Evolutionary conservation across 192 early-diverging fungal species (phyloP).

Genomic region (Linnemannia exigua): DNA sequence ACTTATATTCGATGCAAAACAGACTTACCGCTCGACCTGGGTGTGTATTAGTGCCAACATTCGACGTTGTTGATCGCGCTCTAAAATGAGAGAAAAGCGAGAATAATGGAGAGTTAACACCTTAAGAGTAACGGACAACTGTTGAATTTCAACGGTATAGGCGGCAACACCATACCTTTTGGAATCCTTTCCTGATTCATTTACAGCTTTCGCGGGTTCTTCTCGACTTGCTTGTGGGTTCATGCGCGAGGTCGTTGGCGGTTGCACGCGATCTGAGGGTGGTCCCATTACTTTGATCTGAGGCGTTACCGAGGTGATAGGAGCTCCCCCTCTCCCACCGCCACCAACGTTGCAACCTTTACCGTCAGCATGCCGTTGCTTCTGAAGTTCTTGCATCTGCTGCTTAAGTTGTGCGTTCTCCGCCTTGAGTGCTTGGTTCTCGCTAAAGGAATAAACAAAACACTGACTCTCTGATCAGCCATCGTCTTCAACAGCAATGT

Average conservation of each 20-base stretch:
- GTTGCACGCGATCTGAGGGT: not conserved
- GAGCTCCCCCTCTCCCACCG: not conserved
- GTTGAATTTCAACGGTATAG: no score
- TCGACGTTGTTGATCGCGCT: conserved; percentile 19
- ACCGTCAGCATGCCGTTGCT: not conserved
- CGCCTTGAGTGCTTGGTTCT: conserved; percentile 16
- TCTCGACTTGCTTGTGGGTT: not conserved
- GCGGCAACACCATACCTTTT: not conserved
- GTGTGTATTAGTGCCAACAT: not conserved
- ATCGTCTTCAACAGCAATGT: no score
- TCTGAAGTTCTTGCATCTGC: conserved; percentile 18
- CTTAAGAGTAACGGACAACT: not conserved
- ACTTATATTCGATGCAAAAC: not conserved
- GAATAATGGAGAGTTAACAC: no score
- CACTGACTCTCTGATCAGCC: not conserved
- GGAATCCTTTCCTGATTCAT: not conserved
- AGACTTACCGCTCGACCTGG: conserved; percentile 12
- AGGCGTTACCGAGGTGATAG: not conserved
- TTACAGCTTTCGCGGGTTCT: not conserved
- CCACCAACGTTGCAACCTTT: not conserved
- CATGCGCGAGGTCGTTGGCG: not conserved
- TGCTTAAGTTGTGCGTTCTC: conserved; percentile 34
- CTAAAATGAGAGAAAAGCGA: not conserved
- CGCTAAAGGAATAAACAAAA: conserved; percentile 1
- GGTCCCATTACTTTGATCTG: not conserved